Conservation (phyloP, 2,329 filamentous ascomycete species). For the Tolypocladium capitatum region DNA sequence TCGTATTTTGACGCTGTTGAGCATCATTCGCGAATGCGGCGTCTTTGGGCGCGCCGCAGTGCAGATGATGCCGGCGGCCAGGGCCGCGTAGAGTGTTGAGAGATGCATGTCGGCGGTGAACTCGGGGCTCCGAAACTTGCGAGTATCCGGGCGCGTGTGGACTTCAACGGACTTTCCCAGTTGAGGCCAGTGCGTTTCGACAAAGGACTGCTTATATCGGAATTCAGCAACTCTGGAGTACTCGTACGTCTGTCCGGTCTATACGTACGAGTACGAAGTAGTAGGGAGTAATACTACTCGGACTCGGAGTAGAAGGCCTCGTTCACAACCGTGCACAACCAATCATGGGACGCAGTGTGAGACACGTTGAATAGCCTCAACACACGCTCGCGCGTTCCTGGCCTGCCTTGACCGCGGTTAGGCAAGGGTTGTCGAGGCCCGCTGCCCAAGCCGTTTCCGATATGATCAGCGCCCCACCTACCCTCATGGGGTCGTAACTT, state of each 20-base stretch:
- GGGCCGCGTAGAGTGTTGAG: background rate
- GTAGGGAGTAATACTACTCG: too few relatives aligned
- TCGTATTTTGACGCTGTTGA: slow-evolving; percentile 12
- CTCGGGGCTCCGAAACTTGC: background rate
- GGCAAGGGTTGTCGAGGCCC: background rate
- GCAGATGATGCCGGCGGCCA: background rate
- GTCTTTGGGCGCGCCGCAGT: background rate
- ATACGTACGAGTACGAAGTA: too few relatives aligned
- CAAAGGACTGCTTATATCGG: background rate
- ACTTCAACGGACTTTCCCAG: too few relatives aligned
- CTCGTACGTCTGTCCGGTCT: background rate
- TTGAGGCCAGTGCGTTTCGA: background rate
- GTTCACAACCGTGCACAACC: background rate
- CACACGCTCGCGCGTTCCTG: background rate
- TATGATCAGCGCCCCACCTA: background rate
- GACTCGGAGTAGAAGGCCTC: too few relatives aligned
- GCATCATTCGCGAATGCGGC: slow-evolving; percentile 6
- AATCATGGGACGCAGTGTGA: background rate
- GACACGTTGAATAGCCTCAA: background rate
- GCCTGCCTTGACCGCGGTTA: background rate
- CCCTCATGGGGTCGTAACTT: background rate
- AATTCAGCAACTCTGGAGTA: too few relatives aligned
- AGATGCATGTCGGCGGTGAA: background rate
- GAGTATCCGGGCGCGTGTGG: background rate
- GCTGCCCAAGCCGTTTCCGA: background rate